These are phyloP conservation scores for Leccinum imitatum DNA, from an alignment of 768 basidiomycete species.

Conservation along the genomic window DNA sequence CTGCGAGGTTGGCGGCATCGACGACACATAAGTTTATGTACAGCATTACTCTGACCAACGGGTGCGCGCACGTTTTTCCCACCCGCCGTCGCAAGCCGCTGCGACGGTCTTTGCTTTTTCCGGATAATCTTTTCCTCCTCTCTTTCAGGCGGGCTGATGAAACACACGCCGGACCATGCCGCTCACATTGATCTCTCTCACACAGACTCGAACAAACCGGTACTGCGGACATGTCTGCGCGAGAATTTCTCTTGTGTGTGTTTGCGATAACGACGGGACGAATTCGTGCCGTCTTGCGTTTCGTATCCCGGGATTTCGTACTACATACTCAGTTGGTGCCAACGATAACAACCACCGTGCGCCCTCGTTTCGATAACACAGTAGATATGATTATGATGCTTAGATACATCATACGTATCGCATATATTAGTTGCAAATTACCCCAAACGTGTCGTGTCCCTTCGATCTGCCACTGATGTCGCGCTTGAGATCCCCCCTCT, in stretches of 20 bases:
- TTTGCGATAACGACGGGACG: conserved; percentile 12
- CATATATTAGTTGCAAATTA: background rate
- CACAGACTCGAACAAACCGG: conserved; percentile 12
- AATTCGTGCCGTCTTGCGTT: background rate
- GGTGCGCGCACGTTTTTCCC: background rate
- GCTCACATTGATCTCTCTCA: conserved; percentile 6
- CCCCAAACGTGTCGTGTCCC: background rate
- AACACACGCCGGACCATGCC: background rate
- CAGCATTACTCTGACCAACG: background rate
- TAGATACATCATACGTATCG: background rate
- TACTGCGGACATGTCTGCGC: background rate
- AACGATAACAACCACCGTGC: conserved; percentile 2
- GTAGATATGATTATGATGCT: background rate
- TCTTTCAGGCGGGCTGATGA: background rate
- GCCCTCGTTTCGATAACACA: conserved; percentile 12
- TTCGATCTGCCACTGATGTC: background rate
- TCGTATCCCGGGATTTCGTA: background rate
- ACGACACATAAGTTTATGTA: background rate
- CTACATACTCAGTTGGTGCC: background rate
- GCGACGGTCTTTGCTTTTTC: background rate
- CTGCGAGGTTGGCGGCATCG: background rate
- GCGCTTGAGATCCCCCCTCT: background rate
- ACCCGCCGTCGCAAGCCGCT: background rate
- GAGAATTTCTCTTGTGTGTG: background rate
- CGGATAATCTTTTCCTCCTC: background rate